Evolutionary conservation across 768 basidiomycete genomes (phyloP).

Genomic region (Lyophyllum shimeji): DNA sequence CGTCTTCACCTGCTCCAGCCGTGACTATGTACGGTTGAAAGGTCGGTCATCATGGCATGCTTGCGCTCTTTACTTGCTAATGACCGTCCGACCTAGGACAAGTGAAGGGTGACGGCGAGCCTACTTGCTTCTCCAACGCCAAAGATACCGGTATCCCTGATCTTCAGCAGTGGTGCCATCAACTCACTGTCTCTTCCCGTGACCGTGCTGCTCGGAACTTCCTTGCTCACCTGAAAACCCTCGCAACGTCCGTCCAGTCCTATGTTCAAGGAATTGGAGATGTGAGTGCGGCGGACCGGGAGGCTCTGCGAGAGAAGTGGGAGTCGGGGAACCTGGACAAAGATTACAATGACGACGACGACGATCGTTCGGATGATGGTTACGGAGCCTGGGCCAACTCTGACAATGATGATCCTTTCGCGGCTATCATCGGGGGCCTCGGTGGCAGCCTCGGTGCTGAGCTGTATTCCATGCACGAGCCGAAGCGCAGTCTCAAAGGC

Average conservation of each 20-base stretch:
- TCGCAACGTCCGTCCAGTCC: conserved; percentile 44
- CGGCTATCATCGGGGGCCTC: conserved; percentile 29
- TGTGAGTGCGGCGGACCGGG: conserved; percentile 52
- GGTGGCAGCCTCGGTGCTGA: conserved; percentile 23
- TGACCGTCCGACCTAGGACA: conserved; percentile 36
- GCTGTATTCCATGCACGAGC: conserved; percentile 35
- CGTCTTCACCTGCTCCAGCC: conserved; percentile 59
- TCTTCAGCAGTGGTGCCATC: conserved; percentile 58
- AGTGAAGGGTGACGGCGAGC: conserved; percentile 59
- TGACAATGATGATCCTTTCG: conserved; percentile 29
- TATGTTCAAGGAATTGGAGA: conserved; percentile 53
- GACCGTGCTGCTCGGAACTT: conserved; percentile 45
- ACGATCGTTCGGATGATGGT: conserved; percentile 16
- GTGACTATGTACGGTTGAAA: conserved; percentile 60
- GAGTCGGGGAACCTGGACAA: conserved; percentile 37
- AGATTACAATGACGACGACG: conserved; percentile 22
- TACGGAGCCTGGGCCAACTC: conserved; percentile 10
- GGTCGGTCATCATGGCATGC: conserved; percentile 24
- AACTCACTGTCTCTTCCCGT: conserved; percentile 52
- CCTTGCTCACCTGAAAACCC: conserved; percentile 45
- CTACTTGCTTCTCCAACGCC: conserved; percentile 52
- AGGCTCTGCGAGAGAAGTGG: conserved; percentile 49
- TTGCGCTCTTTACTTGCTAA: background rate
- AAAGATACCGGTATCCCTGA: conserved; percentile 56
- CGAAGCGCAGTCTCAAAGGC: conserved; percentile 35